These are phyloP conservation scores for Pichia sp. DNA, from an alignment of 1,139 yeast species.

Conservation along the genomic window DNA sequence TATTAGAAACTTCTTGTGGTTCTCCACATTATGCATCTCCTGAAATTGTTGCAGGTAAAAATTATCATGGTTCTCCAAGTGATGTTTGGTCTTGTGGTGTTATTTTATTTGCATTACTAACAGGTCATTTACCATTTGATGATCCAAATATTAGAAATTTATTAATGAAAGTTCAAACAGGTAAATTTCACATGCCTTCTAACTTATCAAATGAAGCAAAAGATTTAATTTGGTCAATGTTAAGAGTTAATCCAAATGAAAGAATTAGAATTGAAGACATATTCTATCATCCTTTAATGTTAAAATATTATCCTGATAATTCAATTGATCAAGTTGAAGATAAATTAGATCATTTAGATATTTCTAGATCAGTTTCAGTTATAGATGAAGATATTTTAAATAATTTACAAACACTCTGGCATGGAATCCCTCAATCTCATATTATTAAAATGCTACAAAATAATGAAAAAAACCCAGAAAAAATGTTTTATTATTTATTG, in stretches of 20 bases:
- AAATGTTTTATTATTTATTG: constrained; percentile 66
- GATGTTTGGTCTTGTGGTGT: constrained; percentile 89
- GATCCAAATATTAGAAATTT: constrained; percentile 71
- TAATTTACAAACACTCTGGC: constrained; percentile 69
- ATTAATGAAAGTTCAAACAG: constrained; percentile 68
- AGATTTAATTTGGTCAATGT: constrained; percentile 65
- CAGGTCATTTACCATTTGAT: constrained; percentile 78
- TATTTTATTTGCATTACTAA: constrained; percentile 65
- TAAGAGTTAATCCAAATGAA: constrained; percentile 70
- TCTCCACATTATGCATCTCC: constrained; percentile 89
- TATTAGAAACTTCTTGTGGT: constrained; percentile 76
- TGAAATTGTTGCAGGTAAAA: constrained; percentile 71
- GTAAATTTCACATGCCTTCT: constrained; percentile 67
- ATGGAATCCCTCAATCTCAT: constrained; percentile 55
- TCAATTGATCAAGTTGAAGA: constrained; percentile 32
- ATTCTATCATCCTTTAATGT: constrained; percentile 66
- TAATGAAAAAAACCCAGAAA: constrained; percentile 62
- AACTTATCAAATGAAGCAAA: constrained; percentile 58
- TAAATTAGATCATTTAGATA: constrained; percentile 31
- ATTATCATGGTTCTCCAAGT: constrained; percentile 76
- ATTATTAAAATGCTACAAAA: constrained; percentile 49
- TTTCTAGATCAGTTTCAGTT: constrained; percentile 25
- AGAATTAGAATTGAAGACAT: constrained; percentile 77
- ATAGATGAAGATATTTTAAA: constrained; percentile 61
- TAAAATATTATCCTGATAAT: constrained; percentile 38